phyloP scores from a whole-genome alignment of 192 early-diverging fungal genomes.

The Linnemannia elongata region DNA sequence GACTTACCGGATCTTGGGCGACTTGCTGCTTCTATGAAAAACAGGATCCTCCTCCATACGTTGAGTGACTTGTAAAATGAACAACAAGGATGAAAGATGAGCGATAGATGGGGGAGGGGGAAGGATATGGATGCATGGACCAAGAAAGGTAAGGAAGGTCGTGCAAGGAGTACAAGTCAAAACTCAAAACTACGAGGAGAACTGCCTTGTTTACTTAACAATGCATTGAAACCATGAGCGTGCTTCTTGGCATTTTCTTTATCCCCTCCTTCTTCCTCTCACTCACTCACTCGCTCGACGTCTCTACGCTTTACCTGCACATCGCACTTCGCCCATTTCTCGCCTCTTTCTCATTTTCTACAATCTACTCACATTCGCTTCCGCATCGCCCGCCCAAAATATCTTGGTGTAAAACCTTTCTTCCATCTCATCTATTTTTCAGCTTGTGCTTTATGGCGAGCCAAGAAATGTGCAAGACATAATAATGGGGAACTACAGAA shows the following conservation, averaged over 20 bases:
- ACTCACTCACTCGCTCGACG: neutral
- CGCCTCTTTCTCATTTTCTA: too few relatives aligned
- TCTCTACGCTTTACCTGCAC: neutral
- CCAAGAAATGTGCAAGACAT: neutral
- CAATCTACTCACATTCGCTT: neutral
- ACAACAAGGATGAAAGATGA: neutral
- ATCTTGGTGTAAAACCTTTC: too few relatives aligned
- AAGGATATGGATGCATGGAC: constrained; percentile 4
- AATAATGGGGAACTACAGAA: neutral
- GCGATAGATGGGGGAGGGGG: neutral
- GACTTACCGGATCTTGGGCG: too few relatives aligned
- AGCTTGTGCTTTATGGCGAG: neutral
- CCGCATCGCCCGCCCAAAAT: too few relatives aligned
- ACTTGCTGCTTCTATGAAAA: too few relatives aligned
- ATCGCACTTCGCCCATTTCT: neutral
- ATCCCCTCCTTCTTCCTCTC: neutral
- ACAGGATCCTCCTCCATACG: too few relatives aligned
- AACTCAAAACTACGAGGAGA: neutral
- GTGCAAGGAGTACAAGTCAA: neutral
- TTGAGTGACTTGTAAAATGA: neutral
- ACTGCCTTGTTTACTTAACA: neutral
- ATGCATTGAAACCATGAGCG: neutral
- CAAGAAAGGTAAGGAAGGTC: neutral
- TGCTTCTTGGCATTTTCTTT: constrained; percentile 39
- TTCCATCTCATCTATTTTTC: neutral